Conservation (phyloP, 2,329 filamentous ascomycete species). For the Daldinia sp. region DNA sequence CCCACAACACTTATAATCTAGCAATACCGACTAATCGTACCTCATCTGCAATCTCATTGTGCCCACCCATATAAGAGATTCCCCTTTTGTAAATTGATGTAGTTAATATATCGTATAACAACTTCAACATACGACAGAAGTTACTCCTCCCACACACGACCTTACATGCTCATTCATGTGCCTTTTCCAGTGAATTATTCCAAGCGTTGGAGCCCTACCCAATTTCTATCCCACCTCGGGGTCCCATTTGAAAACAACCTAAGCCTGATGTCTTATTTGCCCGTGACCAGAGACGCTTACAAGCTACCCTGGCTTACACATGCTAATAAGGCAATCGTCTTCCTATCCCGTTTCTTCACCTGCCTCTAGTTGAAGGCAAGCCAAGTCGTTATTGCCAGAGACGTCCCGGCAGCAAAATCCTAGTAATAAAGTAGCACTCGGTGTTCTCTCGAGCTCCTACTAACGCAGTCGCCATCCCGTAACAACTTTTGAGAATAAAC, state of each 20-base stretch:
- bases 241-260: neutral
- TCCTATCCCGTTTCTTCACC: neutral
- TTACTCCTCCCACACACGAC: neutral
- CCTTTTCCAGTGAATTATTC: neutral
- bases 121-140: neutral
- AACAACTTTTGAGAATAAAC: neutral
- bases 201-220: neutral
- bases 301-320: neutral
- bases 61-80: neutral
- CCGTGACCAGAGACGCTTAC: neutral
- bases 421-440: neutral
- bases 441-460: neutral
- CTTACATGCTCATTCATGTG: neutral
- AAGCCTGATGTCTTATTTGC: neutral
- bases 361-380: neutral
- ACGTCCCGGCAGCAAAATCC: neutral
- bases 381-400: neutral
- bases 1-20: conserved; percentile 31
- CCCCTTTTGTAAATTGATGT: neutral
- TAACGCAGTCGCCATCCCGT: neutral
- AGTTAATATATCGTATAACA: neutral
- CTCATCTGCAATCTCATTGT: neutral
- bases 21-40: conserved; percentile 11
- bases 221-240: neutral
- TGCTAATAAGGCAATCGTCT: neutral